Conservation (phyloP, 148 eudicot genomes). For the Arctostaphylos glauca region DNA sequence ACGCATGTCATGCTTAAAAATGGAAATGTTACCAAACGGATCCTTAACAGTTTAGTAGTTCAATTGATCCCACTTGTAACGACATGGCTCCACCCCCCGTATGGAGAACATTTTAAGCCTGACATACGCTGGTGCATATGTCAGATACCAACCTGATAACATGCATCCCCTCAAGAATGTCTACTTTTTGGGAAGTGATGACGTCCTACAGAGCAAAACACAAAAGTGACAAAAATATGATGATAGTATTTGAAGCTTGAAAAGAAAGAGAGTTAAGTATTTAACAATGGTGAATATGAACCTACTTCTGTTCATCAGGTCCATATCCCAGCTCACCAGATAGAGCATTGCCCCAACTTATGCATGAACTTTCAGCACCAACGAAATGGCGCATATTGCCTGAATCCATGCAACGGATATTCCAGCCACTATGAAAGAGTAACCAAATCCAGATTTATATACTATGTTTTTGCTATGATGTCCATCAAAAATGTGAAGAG, state of each 20-base stretch:
- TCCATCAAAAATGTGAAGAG: background rate
- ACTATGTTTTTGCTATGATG: background rate
- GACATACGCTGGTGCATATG: background rate
- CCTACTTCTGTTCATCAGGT: conserved; percentile 51
- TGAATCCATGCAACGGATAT: conserved; percentile 86
- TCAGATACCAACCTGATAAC: conserved; percentile 47
- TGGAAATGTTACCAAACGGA: no score
- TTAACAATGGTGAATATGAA: background rate
- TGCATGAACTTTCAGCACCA: conserved; percentile 92
- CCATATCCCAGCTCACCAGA: conserved; percentile 96
- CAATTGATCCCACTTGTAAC: no score
- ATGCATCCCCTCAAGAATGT: conserved; percentile 70
- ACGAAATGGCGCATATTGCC: conserved; percentile 85
- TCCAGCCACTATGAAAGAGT: conserved; percentile 69
- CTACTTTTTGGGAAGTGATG: conserved; percentile 61
- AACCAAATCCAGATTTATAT: background rate
- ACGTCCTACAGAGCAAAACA: conserved; percentile 36
- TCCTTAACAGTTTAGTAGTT: no score
- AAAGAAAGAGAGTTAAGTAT: background rate
- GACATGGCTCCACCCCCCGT: no score
- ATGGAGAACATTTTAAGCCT: background rate
- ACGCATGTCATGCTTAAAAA: no score
- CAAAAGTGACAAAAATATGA: background rate
- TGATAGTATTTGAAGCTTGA: background rate
- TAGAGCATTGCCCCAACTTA: conserved; percentile 91